phyloP scores from a whole-genome alignment of 768 basidiomycete genomes.

The Hysterangium stoloniferum region DNA sequence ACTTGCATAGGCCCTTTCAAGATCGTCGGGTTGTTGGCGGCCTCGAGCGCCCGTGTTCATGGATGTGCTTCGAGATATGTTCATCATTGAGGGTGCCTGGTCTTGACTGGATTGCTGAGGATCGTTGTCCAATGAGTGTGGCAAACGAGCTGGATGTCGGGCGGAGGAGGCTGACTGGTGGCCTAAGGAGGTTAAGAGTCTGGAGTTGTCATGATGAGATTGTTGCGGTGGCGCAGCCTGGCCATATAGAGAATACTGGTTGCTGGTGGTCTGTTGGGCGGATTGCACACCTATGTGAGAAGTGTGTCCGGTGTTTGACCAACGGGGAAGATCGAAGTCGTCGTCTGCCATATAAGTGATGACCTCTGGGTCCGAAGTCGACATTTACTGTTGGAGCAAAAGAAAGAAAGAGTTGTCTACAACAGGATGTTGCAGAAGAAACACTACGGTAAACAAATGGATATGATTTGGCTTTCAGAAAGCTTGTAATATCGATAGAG shows the following conservation, averaged over 20 bases:
- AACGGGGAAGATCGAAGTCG: slow-evolving; percentile 65
- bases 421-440: slow-evolving; percentile 9
- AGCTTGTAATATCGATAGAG: no score
- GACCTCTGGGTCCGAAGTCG: slow-evolving; percentile 12
- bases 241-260: slow-evolving; percentile 37
- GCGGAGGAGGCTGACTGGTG: slow-evolving; percentile 31
- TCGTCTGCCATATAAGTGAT: slow-evolving; percentile 43
- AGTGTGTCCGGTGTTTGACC: slow-evolving; percentile 39
- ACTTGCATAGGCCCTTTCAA: slow-evolving; percentile 15
- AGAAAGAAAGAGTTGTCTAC: slow-evolving; percentile 1
- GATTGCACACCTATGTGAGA: slow-evolving; percentile 25
- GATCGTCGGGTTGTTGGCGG: slow-evolving; percentile 13
- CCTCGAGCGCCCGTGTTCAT: slow-evolving; percentile 19
- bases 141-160: slow-evolving; percentile 50
- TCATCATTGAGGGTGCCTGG: slow-evolving; percentile 34
- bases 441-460: no score
- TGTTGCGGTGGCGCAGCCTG: slow-evolving; percentile 35
- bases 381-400: slow-evolving; percentile 11
- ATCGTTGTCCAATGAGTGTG: slow-evolving; percentile 63
- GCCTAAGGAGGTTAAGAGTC: slow-evolving; percentile 42
- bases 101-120: slow-evolving; percentile 27
- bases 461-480: no score
- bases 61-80: slow-evolving; percentile 60
- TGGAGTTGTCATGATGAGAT: slow-evolving; percentile 27
- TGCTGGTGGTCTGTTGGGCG: slow-evolving; percentile 26